Base-by-base conservation (phyloP, 495 filamentous ascomycete species). In the Hypoxylon crocopeplum region DNA sequence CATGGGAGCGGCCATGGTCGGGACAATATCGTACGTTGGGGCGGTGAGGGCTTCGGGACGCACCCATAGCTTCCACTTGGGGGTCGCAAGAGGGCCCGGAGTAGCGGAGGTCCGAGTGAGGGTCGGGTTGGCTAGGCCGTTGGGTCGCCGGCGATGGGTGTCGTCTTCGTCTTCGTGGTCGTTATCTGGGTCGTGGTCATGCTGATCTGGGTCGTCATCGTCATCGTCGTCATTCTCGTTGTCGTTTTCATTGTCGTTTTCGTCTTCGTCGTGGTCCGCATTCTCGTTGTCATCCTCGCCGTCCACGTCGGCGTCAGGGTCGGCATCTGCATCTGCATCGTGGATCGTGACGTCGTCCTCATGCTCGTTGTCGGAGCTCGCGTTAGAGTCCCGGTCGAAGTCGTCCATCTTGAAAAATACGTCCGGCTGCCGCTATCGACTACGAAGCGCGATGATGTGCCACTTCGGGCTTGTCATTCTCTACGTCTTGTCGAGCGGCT, bases 1-100 rank as follows among this genome's bases (percentile, higher is more conserved):
- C 70, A 96, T 92, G 3, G 94, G 94, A 2, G 94, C 94, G 11
- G 94, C 94, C 71, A 97, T 97, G 17, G 96, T 98, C 5, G 94
- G 94, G 5, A 93, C 88, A 34, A 99, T 96, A 72, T 99, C 94
- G 80, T 98, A 99, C 11, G 86, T 86, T 21, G 81, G 73, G n/a
- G 95, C 94, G 6, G 84, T 88, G 19, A 93, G 77, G 37, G 85
- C 90, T 67, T 96, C 95, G 22, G 87, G 74, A n/a, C 90, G 88
- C 25, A 93, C 78, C 33, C 75, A 82, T 0, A 89, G 92, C 24
- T 85, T 85, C 58, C 30, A 73, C 72, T 53, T 69, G 50, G 47
- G 76, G 62, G 48, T 70, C 70, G 71, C 62, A 33, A 77, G 68
- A 21, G 76, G 76, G 21, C 70, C 75, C 3, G 82, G 82, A 13